Conservation (phyloP, 306 rosid genomes). For the Dryas octopetala region DNA sequence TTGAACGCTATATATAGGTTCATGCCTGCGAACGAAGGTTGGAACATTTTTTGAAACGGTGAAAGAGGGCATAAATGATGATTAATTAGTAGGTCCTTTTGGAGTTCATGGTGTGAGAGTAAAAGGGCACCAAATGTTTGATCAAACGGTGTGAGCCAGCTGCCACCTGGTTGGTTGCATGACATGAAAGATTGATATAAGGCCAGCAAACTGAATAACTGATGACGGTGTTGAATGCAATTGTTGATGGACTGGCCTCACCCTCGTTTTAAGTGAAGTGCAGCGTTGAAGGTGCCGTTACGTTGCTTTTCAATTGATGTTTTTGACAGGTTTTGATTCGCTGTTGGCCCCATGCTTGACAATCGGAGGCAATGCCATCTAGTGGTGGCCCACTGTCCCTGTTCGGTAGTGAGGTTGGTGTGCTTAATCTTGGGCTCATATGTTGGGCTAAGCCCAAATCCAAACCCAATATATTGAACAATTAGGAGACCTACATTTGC, state of each 20-base stretch:
- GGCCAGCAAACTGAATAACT: not conserved
- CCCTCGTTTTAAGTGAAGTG: no score
- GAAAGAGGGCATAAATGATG: not conserved
- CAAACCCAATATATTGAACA: not conserved
- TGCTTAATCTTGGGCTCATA: not conserved
- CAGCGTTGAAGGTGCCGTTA: no score
- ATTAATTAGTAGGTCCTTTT: not conserved
- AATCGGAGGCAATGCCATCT: no score
- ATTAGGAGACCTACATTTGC: not conserved
- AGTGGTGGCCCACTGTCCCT: no score
- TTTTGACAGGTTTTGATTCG: no score
- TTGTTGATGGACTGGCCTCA: no score
- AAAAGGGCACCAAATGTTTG: not conserved
- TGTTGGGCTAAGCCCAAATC: not conserved
- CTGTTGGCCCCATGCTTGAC: no score
- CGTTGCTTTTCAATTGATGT: no score
- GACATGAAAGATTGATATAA: not conserved
- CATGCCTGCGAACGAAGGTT: no score
- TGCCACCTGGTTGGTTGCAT: conserved; percentile 3
- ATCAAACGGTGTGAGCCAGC: conserved; percentile 4
- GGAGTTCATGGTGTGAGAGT: not conserved
- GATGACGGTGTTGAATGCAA: not conserved
- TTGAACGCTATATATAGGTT: no score
- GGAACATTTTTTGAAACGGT: no score
- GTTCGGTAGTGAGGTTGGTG: no score